Conservation (phyloP, 2,329 filamentous ascomycete genomes). For the Pseudogymnoascus sp. region DNA sequence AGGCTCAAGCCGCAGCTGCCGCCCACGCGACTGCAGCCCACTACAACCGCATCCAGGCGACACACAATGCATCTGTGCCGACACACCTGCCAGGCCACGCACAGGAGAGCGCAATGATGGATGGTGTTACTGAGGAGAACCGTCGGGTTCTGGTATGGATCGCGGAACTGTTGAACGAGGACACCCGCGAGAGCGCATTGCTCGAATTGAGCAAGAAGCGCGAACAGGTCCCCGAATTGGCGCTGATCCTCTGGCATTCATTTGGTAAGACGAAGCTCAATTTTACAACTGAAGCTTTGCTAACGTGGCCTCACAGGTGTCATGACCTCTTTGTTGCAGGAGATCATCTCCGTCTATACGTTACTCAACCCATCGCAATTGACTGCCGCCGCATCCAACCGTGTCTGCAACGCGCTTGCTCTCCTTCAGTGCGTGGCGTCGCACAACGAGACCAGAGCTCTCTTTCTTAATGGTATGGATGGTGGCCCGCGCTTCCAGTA, state of each 20-base stretch:
- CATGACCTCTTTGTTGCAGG: slow-evolving; percentile 94
- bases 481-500: background rate
- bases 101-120: slow-evolving; percentile 52
- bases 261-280: slow-evolving; percentile 59
- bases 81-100: slow-evolving; percentile 32
- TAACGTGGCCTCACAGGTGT: slow-evolving; percentile 54
- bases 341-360: slow-evolving; percentile 98
- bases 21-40: slow-evolving; percentile 35
- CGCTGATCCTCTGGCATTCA: slow-evolving; percentile 95
- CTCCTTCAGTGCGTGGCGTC: slow-evolving; percentile 94
- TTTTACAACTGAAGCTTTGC: slow-evolving; percentile 12
- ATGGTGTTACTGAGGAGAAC: slow-evolving; percentile 77
- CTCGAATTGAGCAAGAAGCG: slow-evolving; percentile 97
- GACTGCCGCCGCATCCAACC: slow-evolving; percentile 92
- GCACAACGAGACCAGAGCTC: slow-evolving; percentile 87
- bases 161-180: slow-evolving; percentile 80
- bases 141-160: slow-evolving; percentile 88
- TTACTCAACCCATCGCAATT: slow-evolving; percentile 94
- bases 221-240: slow-evolving; percentile 93
- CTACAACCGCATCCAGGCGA: slow-evolving; percentile 65
- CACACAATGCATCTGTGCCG: slow-evolving; percentile 38
- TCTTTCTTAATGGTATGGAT: slow-evolving; percentile 79
- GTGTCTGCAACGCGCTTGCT: slow-evolving; percentile 94
- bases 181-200: slow-evolving; percentile 79
- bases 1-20: slow-evolving; percentile 29